Evolutionary conservation across 2,329 filamentous ascomycete genomes (phyloP).

Genomic region (Volutella citrinella): DNA sequence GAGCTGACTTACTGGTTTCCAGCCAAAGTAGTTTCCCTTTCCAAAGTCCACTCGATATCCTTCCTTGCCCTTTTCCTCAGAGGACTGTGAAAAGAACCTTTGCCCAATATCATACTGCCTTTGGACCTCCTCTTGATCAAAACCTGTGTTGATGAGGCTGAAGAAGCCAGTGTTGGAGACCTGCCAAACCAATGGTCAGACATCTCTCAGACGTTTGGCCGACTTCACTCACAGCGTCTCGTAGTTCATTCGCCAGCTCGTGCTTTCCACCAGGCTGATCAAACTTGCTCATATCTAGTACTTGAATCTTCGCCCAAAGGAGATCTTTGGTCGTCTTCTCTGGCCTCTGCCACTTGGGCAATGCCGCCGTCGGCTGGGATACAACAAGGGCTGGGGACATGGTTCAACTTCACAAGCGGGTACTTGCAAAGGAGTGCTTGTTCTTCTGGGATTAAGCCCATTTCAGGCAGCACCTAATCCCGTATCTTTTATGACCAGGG

Average conservation of each 20-base stretch:
- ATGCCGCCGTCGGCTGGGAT: background rate
- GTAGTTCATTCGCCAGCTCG: slow-evolving; percentile 50
- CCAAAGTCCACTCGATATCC: slow-evolving; percentile 29
- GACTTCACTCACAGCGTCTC: slow-evolving; percentile 49
- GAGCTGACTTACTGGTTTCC: slow-evolving; percentile 1
- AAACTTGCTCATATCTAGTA: slow-evolving; percentile 51
- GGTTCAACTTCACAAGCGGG: too few species aligned
- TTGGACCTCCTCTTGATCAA: slow-evolving; percentile 58
- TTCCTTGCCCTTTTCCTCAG: slow-evolving; percentile 54
- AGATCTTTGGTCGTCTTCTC: background rate
- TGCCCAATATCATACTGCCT: slow-evolving; percentile 60
- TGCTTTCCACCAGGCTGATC: slow-evolving; percentile 53
- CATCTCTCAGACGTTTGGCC: too few species aligned
- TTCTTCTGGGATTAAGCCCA: too few species aligned
- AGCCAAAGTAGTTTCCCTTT: slow-evolving; percentile 3
- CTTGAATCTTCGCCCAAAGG: slow-evolving; percentile 1
- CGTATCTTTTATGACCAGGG: too few species aligned
- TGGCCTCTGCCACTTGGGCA: background rate
- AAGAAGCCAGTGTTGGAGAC: slow-evolving; percentile 46
- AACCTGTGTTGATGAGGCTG: slow-evolving; percentile 60
- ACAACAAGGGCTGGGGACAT: too few species aligned
- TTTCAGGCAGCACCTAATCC: too few species aligned
- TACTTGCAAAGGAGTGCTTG: too few species aligned
- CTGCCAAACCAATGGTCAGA: too few species aligned
- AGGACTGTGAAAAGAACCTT: slow-evolving; percentile 53